Evolutionary conservation across 129 eudicot species (phyloP), one percentile per base, ranked within the genome.

Genomic region (Ambrosia trifida): DNA sequence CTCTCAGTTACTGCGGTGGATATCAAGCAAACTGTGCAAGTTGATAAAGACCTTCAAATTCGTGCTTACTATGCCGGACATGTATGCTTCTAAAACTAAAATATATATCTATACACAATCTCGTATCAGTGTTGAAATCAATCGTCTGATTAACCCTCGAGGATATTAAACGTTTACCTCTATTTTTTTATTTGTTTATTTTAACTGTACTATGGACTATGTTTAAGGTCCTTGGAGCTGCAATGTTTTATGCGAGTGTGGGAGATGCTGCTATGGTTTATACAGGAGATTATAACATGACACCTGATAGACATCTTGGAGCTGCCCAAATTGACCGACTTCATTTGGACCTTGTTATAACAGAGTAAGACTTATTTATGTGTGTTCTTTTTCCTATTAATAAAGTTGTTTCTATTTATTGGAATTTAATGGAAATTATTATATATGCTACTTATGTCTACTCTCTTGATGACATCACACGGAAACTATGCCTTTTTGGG

Each of bases 51-150:
- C 69, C 95, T 93, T 58, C 90, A 85, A 69, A 93, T 93, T 68
- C 88, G 96, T 67, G 92, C 92, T 30, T 89, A 93, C 84, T 93
- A 93, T 81, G 98, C 96, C 40, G 98, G 98, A 67, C 98, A 93
- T 80, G 98, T 93, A 85, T 35, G 90, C 38, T 73, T 78, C 62
- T 20, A n/a, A 1, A 72, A 79, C 73, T 51, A n/a, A n/a, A n/a
- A n/a, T n/a, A n/a, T 72, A 60, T 56, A 56, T 19, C 77, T 64
- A 11, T 65, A 30, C 32, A 35, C 19, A 18, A 14, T 52, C n/a
- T 53, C 14, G 7, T 17, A 30, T 59, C 36, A 46, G 0, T 72
- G 69, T 44, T 46, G 8, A 59, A 31, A 9, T 59, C 11, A 10
- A n/a, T 28, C 18, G 31, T 68, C 16, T 47, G 58, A 20, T 47